phyloP scores from a whole-genome alignment of 192 early-diverging fungal genomes.

The Dispira simplex region DNA sequence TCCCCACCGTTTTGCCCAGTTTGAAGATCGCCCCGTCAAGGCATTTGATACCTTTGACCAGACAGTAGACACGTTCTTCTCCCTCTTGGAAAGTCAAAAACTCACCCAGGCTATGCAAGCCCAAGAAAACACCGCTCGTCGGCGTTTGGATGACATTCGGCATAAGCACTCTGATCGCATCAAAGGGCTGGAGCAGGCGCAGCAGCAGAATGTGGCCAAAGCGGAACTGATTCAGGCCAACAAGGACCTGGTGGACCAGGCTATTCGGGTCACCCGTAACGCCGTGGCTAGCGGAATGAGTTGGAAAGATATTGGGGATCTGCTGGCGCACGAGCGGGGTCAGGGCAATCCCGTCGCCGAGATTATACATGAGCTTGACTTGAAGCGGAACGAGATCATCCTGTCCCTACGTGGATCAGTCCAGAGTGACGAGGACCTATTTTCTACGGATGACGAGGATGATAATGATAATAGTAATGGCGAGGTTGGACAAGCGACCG shows the following conservation, averaged over 20 bases:
- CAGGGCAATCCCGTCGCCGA: slow-evolving; percentile 66
- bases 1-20: slow-evolving; percentile 55
- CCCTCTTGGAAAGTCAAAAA: slow-evolving; percentile 74
- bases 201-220: slow-evolving; percentile 46
- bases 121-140: slow-evolving; percentile 56
- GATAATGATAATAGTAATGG: slow-evolving; percentile 23
- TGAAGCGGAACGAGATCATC: slow-evolving; percentile 68
- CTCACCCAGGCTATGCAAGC: slow-evolving; percentile 48
- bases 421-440: slow-evolving; percentile 12
- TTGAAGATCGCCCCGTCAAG: slow-evolving; percentile 24
- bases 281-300: slow-evolving; percentile 89
- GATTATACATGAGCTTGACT: slow-evolving; percentile 54
- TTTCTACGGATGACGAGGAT: slow-evolving; percentile 37
- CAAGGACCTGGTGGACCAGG: slow-evolving; percentile 69
- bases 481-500: slow-evolving; percentile 23
- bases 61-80: slow-evolving; percentile 86
- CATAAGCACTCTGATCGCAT: slow-evolving; percentile 68
- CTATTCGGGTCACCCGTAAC: slow-evolving; percentile 72
- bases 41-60: slow-evolving; percentile 67
- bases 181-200: slow-evolving; percentile 51
- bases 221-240: slow-evolving; percentile 83
- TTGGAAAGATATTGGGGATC: slow-evolving; percentile 85
- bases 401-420: slow-evolving; percentile 30
- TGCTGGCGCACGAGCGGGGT: slow-evolving; percentile 68
- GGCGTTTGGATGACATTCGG: slow-evolving; percentile 72